Evolutionary conservation across 345 rosid genomes (phyloP).

Genomic region (Pistacia integerrima): DNA sequence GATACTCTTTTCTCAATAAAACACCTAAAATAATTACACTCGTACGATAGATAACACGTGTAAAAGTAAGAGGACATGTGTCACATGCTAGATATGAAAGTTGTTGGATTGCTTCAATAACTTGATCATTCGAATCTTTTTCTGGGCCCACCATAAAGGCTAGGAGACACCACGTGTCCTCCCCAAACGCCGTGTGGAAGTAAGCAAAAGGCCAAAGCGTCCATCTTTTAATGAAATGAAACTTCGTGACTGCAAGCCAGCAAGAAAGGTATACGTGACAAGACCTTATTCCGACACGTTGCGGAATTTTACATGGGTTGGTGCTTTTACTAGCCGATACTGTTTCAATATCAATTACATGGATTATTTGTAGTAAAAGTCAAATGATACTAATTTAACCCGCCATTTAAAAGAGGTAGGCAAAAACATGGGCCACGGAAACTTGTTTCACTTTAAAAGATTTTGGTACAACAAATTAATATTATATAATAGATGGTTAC

Average conservation of each 20-base stretch:
- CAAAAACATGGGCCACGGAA: too few species aligned
- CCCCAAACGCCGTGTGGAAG: conserved; percentile 13
- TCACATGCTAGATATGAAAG: conserved; percentile 9
- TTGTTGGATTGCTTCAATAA: conserved; percentile 10
- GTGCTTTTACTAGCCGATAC: neutral
- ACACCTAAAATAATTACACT: neutral
- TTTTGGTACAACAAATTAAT: too few species aligned
- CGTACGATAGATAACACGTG: conserved; percentile 19
- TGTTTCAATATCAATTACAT: neutral
- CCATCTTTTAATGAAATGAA: neutral
- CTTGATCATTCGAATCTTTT: conserved; percentile 20
- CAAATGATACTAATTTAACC: too few species aligned
- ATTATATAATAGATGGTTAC: too few species aligned
- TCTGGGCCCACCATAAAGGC: conserved; percentile 9
- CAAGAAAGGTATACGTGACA: neutral
- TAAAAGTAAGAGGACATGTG: conserved; percentile 7
- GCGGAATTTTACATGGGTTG: neutral
- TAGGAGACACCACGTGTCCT: conserved; percentile 25
- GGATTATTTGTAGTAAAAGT: too few species aligned
- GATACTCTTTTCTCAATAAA: too few species aligned
- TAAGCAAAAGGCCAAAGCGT: neutral
- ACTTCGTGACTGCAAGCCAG: conserved; percentile 11
- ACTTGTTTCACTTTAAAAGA: too few species aligned
- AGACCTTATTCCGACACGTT: neutral
- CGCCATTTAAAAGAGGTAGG: too few species aligned